Evolutionary conservation across 2,329 filamentous ascomycete genomes (phyloP), one percentile per base, ranked within the genome.

Genomic region (Penicillium oxalicum): DNA sequence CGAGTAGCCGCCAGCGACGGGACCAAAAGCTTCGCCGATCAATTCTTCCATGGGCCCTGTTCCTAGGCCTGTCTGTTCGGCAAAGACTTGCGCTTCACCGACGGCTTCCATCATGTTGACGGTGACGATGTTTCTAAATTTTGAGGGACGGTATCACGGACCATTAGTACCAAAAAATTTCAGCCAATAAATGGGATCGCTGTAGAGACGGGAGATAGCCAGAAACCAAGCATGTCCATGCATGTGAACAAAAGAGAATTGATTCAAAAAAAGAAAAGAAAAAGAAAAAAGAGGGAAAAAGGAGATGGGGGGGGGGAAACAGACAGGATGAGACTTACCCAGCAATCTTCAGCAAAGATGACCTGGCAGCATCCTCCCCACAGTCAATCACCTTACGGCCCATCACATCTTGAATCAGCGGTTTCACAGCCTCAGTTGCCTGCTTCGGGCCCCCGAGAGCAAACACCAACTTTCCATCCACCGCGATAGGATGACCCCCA

Each of bases 71-170:
- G 69, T 72, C 56, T 70, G 68, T 50, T 74, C 72, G 12, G 71
- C 72, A 47, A 75, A 74, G 29, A 75, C 71, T 50, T 74, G 72
- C 1, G 70, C 67, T 55, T 75, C 72, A 4, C 69, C 66, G 38
- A 75, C 69, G 11, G 70, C 67, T 59, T 75, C 72, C 64, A 76
- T 72, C 61, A 75, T 58, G 40, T 65, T 68, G 5, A 72, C 63
- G 4, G 69, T 71, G 32, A 72, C 60, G 34, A 74, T 72, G 48
- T 74, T 74, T 25, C 66, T 18, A 18, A 18, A 18, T 18, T 18
- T 18, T 18, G 18, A 18, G 18, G 18, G 18, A 18, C 18, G 18
- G 18, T 18, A 18, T 18, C 18, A 18, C 2, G 18, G 18, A 18
- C 18, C 18, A 18, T 18, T 18, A 18, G 18, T 18, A 18, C 18